Evolutionary conservation across 768 basidiomycete species (phyloP).

Genomic region (Cyathus striatus): DNA sequence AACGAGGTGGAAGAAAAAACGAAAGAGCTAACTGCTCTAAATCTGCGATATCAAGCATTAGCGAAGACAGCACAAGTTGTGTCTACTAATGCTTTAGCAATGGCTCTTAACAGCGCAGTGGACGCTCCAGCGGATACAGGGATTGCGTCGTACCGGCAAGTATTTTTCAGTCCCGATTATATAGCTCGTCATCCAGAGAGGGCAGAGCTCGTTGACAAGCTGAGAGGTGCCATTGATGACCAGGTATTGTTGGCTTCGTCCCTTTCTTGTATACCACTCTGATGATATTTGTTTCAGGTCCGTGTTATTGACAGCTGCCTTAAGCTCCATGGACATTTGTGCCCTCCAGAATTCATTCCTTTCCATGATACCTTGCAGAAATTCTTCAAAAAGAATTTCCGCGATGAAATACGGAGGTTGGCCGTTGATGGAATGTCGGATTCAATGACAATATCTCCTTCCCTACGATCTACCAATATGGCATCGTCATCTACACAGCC

Average conservation of each 20-base stretch:
- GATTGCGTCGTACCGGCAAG: constrained; percentile 69
- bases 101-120: constrained; percentile 82
- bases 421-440: constrained; percentile 54
- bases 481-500: constrained; percentile 37
- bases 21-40: constrained; percentile 65
- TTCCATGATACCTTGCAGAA: constrained; percentile 89
- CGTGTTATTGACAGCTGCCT: constrained; percentile 81
- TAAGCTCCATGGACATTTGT: constrained; percentile 75
- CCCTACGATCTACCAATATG: constrained; percentile 24
- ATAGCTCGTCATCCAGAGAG: constrained; percentile 64
- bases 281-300: constrained; percentile 34
- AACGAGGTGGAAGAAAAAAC: constrained; percentile 78
- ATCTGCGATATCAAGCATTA: constrained; percentile 69
- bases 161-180: constrained; percentile 73
- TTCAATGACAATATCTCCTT: constrained; percentile 31
- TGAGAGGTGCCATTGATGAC: constrained; percentile 74
- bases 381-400: constrained; percentile 81
- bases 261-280: not conserved
- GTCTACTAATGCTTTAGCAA: constrained; percentile 77
- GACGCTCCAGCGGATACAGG: constrained; percentile 80
- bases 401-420: constrained; percentile 74
- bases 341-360: constrained; percentile 81
- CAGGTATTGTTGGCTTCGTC: constrained; percentile 42
- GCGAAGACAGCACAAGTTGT: constrained; percentile 71
- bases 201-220: constrained; percentile 62